Percentiles rank a stretch among this genome's conserved stretches.
Evolutionary conservation across 148 eudicot species (phyloP).

Genomic region (Rhododendron molle): DNA sequence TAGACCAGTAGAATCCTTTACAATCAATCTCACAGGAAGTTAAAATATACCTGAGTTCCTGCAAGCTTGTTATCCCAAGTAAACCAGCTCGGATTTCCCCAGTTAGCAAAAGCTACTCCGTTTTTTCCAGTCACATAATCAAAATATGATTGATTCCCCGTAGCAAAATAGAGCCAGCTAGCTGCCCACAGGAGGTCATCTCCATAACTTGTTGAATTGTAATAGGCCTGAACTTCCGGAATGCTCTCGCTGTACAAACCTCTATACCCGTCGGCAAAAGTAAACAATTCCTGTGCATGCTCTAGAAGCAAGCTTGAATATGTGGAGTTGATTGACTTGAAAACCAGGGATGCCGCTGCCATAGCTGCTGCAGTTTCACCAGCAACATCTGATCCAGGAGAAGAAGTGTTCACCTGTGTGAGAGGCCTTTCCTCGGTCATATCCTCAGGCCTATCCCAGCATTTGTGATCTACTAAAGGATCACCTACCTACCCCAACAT

Average conservation of each 20-base stretch:
- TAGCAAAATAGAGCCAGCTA: constrained; percentile 89
- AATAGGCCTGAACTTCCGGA: constrained; percentile 59
- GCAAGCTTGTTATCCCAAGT: constrained; percentile 93
- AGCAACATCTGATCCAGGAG: constrained; percentile 90
- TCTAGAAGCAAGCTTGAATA: constrained; percentile 62
- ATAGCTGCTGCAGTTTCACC: constrained; percentile 95
- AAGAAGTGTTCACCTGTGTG: constrained; percentile 51
- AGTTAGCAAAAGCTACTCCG: constrained; percentile 54
- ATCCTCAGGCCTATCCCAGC: constrained; percentile 86
- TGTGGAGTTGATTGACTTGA: constrained; percentile 42
- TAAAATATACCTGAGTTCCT: constrained; percentile 64
- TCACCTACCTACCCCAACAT: constrained; percentile 63
- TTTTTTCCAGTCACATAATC: constrained; percentile 56
- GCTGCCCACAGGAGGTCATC: constrained; percentile 99
- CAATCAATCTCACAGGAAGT: neutral
- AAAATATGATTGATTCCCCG: constrained; percentile 53
- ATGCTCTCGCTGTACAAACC: constrained; percentile 65
- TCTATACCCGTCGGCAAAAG: constrained; percentile 63
- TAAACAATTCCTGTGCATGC: constrained; percentile 70
- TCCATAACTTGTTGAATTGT: constrained; percentile 79
- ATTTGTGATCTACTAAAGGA: constrained; percentile 67
- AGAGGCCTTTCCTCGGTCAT: constrained; percentile 75
- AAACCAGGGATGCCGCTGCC: constrained; percentile 93
- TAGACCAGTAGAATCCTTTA: neutral
- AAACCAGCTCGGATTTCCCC: constrained; percentile 86